Base-by-base conservation (phyloP, 345 rosid species). In the Linum usitatissimum region DNA sequence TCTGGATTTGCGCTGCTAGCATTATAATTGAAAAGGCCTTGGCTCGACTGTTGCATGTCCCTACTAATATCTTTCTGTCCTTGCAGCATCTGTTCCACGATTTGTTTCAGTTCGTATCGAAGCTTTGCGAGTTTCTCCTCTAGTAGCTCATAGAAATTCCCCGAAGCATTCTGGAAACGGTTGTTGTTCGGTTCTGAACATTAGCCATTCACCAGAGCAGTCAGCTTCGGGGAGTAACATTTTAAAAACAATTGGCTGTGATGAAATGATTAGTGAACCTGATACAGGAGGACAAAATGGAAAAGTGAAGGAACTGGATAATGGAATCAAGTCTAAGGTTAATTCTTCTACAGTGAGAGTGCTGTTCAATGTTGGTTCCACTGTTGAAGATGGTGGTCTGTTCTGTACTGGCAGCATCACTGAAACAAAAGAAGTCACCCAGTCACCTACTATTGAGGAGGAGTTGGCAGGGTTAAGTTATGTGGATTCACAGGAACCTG, bases 401-500 rank as follows among this genome's bases (percentile, higher is more conserved):
- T 20, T 64, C 40, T 55, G 54, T 59, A 60, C 55, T 19, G 62
- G 60, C 28, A 59, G 48, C 61, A 63, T 65, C 53, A 39, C 62
- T 72, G 74, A 57, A 64, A 72, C 63, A 55, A 69, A 72, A 56
- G 72, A 74, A 59, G 28, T 64, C 51, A 66, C 60, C 36, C 76
- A 70, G 71, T 60, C 65, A 55, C 71, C 75, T 39, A n/a, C 34
- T 66, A 61, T 30, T 67, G 78, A 79, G 62, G 75, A 14, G 48
- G 71, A 65, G 28, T 48, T 71, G 39, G 84, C 77, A 13, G 84
- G 83, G 62, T 76, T 87, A 73, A 87, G 96, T 76, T 93, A 90
- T 78, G 66, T 79, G 49, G 85, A 80, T 61, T 85, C 99, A 54
- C 91, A 86, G 77, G 97, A 93, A 73, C 97, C 96, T 48, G 94